phyloP scores from a whole-genome alignment of 2,329 filamentous ascomycete species.

The Paecilomyces sp. region DNA sequence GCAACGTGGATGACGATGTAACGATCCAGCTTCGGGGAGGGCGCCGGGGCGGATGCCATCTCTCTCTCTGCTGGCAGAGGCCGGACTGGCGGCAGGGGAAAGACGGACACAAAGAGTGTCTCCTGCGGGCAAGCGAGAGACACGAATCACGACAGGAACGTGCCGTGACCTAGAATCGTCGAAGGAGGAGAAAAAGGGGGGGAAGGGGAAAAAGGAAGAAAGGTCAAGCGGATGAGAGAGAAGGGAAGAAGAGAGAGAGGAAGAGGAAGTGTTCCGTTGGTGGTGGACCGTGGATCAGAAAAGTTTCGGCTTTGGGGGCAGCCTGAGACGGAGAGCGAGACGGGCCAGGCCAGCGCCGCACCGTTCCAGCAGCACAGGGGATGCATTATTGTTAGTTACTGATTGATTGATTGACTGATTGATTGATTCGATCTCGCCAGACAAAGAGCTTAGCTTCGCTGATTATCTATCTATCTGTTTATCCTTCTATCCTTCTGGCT shows the following conservation, averaged over 20 bases:
- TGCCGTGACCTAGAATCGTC: neutral
- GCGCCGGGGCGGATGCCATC: conserved; percentile 40
- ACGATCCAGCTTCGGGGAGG: conserved; percentile 75
- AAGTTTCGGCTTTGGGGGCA: conserved; percentile 12
- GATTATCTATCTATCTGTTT: neutral
- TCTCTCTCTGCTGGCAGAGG: conserved; percentile 22
- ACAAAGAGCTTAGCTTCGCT: neutral
- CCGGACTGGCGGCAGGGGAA: conserved; percentile 5
- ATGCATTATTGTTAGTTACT: neutral
- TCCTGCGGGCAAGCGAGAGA: conserved; percentile 10
- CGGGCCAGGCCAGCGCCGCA: neutral
- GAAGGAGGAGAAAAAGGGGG: conserved; percentile 8
- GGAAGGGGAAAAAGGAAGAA: conserved; percentile 15
- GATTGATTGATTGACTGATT: too few species aligned
- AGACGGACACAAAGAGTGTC: conserved; percentile 7
- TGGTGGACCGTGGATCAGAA: conserved; percentile 22
- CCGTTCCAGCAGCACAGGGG: neutral
- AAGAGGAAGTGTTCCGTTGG: conserved; percentile 9
- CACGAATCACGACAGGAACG: conserved; percentile 1
- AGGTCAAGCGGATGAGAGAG: conserved; percentile 12
- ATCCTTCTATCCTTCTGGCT: too few species aligned
- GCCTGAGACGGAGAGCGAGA: neutral
- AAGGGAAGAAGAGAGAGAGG: conserved; percentile 8
- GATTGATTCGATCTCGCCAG: neutral
- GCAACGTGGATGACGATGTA: conserved; percentile 98